Evolutionary conservation across 306 rosid genomes (phyloP), one percentile per base, ranked within the genome.

Genomic region (Glycine latifolia): DNA sequence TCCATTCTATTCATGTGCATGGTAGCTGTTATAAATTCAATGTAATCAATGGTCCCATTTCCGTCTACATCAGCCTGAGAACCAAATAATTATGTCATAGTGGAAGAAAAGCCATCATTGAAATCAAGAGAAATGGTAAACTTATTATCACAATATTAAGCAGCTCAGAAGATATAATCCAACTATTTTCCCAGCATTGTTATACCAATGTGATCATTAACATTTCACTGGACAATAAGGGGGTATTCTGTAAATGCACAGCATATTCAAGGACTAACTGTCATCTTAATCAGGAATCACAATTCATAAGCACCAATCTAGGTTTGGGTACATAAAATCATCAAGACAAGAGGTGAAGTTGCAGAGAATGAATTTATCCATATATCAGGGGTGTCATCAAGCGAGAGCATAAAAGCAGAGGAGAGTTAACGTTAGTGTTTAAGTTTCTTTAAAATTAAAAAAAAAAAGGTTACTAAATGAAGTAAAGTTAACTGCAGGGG

Each of bases 11-110:
- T 63, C 69, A 63, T 63, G 46, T 63, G 69, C 69, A 63, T 63
- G 17, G 69, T 63, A 35, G 69, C 69, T 63, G 69, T 63, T 63
- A 63, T 63, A 63, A 63, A 63, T 63, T 63, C 69, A 63, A 63
- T 63, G 43, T 63, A 63, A 63, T 63, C 69, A 63, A 63, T 35
- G 17, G 47, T 33, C n/a, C 69, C 69, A 63, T 63, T 63, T 63
- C 69, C 69, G 47, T 63, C 69, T 63, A 63, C 69, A 35, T 63
- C 69, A 35, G 69, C 69, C 69, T 63, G 69, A 63, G 69, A 63
- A 11, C 46, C 68, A 62, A 63, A 63, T 13, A 63, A 35, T 12
- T 33, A 31, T 61, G 16, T 33, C 16, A 33, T 35, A 63, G 69
- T 33, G 47, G 17, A 63, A 63, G 69, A 63, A 63, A 63, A 63